Conservation (phyloP, 1,139 yeast genomes). For the Diutina rugosa region DNA sequence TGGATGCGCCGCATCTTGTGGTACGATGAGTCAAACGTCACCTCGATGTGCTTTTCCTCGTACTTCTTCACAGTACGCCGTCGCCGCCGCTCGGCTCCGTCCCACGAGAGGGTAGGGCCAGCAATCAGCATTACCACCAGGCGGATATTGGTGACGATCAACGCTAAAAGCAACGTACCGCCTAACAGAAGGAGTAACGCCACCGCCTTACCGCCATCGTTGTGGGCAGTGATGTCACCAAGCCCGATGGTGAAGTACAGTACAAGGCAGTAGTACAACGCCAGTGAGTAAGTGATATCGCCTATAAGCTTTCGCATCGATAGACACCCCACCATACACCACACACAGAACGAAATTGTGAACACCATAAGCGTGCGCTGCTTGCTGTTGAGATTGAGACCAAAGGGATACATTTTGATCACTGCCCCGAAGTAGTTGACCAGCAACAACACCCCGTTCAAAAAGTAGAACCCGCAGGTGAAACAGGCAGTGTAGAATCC, state of each 20-base stretch:
- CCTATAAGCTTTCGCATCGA: constrained; percentile 25
- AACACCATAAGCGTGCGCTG: constrained; percentile 67
- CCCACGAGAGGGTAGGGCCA: constrained; percentile 54
- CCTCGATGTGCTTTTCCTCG: constrained; percentile 8
- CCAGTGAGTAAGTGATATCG: constrained; percentile 39
- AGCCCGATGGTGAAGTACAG: constrained; percentile 68
- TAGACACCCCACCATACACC: constrained; percentile 59
- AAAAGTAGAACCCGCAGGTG: constrained; percentile 47
- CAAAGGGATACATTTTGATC: constrained; percentile 49
- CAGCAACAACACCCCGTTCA: constrained; percentile 37
- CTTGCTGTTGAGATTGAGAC: constrained; percentile 48
- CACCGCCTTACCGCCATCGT: constrained; percentile 41
- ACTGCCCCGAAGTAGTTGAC: constrained; percentile 52
- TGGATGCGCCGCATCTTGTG: constrained; percentile 39
- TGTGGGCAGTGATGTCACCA: constrained; percentile 54
- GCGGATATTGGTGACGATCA: constrained; percentile 57
- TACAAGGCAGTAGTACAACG: constrained; percentile 59
- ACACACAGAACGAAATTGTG: constrained; percentile 47
- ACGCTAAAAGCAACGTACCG: constrained; percentile 63
- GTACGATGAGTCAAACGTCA: constrained; percentile 33
- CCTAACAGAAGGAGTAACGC: constrained; percentile 48
- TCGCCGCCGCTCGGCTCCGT: constrained; percentile 29
- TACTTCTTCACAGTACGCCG: constrained; percentile 5
- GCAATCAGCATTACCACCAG: constrained; percentile 47
- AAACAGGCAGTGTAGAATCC: constrained; percentile 73